A percentile compares a stretch with the other conserved stretches of the same genome.
These are phyloP conservation scores for Dictyophora rubrovolvata DNA, from an alignment of 768 basidiomycete species.

Conservation along the genomic window DNA sequence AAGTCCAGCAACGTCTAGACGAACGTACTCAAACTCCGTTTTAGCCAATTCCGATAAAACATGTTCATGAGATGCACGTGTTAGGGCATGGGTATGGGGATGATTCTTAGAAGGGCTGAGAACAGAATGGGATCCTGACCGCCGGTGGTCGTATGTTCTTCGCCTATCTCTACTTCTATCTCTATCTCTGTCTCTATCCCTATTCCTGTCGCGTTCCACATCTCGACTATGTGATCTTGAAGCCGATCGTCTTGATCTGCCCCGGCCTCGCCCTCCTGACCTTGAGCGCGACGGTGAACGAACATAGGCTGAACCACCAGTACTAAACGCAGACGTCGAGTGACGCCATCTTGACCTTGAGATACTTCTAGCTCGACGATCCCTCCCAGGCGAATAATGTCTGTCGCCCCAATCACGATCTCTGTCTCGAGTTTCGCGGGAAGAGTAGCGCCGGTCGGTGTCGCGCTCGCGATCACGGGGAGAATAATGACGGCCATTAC, in stretches of 20 bases:
- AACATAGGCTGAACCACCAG: background rate
- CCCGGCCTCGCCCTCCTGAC: background rate
- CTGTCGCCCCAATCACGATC: background rate
- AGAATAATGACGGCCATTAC: background rate
- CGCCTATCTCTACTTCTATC: slow-evolving; percentile 24
- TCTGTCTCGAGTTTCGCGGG: background rate
- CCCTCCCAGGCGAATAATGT: background rate
- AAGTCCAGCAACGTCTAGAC: slow-evolving; percentile 39
- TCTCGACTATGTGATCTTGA: background rate
- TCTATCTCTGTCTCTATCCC: slow-evolving; percentile 13
- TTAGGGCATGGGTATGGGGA: background rate
- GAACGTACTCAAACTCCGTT: slow-evolving; percentile 61
- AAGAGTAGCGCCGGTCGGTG: background rate
- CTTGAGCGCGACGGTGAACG: background rate
- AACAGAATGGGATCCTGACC: background rate
- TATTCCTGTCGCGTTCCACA: background rate
- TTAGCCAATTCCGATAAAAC: slow-evolving; percentile 43
- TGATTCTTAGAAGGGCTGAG: background rate
- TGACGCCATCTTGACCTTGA: background rate
- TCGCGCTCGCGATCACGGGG: background rate
- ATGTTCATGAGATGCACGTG: background rate
- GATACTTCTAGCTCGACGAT: background rate
- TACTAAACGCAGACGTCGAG: background rate
- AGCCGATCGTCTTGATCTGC: background rate
- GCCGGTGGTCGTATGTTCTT: slow-evolving; percentile 5